Evolutionary conservation across 495 filamentous ascomycete species (phyloP).

Genomic region (Podospora fimiseda): DNA sequence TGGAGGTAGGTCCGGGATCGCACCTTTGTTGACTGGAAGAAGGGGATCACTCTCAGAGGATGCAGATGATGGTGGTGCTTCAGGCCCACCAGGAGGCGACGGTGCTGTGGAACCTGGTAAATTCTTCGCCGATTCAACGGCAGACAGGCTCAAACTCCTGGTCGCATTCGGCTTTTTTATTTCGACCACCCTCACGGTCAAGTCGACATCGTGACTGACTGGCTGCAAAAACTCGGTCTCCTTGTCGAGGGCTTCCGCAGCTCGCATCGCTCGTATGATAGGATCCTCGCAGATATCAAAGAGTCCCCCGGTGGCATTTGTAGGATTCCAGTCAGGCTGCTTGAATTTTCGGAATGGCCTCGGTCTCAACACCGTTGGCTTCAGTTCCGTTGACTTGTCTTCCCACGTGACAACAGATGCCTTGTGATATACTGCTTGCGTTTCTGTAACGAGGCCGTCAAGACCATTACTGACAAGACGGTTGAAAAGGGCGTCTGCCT

Average conservation of each 20-base stretch:
- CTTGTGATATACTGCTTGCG: not conserved
- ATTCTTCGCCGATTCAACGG: slow-evolving; percentile 13
- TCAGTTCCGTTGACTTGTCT: not conserved
- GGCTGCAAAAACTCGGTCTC: slow-evolving; percentile 41
- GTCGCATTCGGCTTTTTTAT: slow-evolving; percentile 16
- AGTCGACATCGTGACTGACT: slow-evolving; percentile 28
- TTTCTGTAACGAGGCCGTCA: not conserved
- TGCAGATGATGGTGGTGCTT: not conserved
- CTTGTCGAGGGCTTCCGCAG: slow-evolving; percentile 43
- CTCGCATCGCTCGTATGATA: slow-evolving; percentile 41
- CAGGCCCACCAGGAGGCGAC: not conserved
- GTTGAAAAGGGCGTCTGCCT: slow-evolving; percentile 40
- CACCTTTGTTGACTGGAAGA: slow-evolving; percentile 2
- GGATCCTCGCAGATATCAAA: slow-evolving; percentile 28
- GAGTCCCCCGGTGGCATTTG: too few species aligned
- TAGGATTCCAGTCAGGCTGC: not conserved
- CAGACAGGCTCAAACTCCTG: slow-evolving; percentile 33
- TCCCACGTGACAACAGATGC: not conserved
- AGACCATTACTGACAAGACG: slow-evolving; percentile 36
- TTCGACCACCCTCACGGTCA: slow-evolving; percentile 20
- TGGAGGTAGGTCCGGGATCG: not conserved
- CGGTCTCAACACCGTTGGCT: not conserved
- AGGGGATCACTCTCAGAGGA: not conserved
- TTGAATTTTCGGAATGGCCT: not conserved
- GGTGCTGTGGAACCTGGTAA: not conserved